Evolutionary conservation across 306 rosid species (phyloP), one percentile per base, ranked within the genome.

Genomic region (Inga laurina): DNA sequence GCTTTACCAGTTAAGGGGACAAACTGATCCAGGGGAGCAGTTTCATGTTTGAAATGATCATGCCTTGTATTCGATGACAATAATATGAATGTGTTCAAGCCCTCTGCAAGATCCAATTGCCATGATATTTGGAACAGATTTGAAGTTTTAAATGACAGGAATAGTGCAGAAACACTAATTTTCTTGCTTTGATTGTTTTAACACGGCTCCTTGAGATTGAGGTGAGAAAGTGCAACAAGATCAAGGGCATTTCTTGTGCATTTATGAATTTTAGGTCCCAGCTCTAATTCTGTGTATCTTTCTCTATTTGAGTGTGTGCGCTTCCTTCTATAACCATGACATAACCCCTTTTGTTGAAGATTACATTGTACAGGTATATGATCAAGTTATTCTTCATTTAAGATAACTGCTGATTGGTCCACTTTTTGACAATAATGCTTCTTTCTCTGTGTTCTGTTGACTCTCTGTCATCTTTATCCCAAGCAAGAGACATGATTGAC

Each of bases 361-460:
- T 72, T 24, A 44, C 59, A 44, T 72, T 45, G 51, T 45, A 24
- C 18, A 46, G 22, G 15, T 22, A 45, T n/a, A 72, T 72, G 32
- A 37, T 65, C 30, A 35, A 70, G 51, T 71, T 71, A 44, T 11
- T 72, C n/a, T 72, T 72, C 30, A 45, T 45, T 34, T 46, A 44
- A 43, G n/a, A 12, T 44, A 71, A 24, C 59, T 24, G 59, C 27
- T 72, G 76, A 72, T 45, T 35, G 22, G 27, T 12, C 64, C 34
- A 22, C 46, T 3, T 1, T 12, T 24, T 12, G 76, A 72, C 34
- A 19, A 18, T 72, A 46, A 72, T 45, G 62, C 45, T 46, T 48
- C 27, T 43, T 30, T 49, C 74, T 56, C 39, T n/a, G 65, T 76
- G 79, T 76, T 57, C 70, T 56, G 49, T 56, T 57, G 69, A 57